Percentiles rank a stretch among this genome's conserved stretches.
phyloP scores from a whole-genome alignment of 1,139 yeast genomes.

The Candida mesenterica region DNA sequence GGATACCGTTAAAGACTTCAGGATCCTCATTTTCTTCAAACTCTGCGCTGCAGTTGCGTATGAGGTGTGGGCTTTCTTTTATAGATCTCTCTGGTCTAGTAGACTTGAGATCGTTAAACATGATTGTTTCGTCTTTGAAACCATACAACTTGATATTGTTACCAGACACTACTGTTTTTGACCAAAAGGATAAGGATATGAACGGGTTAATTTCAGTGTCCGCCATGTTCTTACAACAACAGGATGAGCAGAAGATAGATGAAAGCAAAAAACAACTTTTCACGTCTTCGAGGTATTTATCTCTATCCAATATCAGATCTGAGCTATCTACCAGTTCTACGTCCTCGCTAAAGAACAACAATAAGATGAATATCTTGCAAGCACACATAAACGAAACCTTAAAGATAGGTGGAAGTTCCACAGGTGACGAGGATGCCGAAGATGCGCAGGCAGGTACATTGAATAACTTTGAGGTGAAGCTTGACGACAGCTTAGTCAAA shows the following conservation, averaged over 20 bases:
- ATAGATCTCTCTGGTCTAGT: constrained; percentile 85
- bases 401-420: constrained; percentile 51
- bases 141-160: constrained; percentile 71
- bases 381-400: constrained; percentile 42
- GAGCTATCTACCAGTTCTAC: constrained; percentile 20
- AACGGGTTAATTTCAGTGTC: constrained; percentile 32
- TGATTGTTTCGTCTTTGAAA: constrained; percentile 75
- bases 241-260: constrained; percentile 23
- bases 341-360: constrained; percentile 5
- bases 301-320: constrained; percentile 35
- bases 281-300: constrained; percentile 31
- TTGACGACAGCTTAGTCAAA: constrained; percentile 66
- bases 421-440: constrained; percentile 14
- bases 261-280: constrained; percentile 24
- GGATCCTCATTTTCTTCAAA: constrained; percentile 16
- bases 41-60: constrained; percentile 36
- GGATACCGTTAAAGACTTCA: constrained; percentile 27
- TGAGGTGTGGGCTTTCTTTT: constrained; percentile 72
- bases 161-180: constrained; percentile 41
- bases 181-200: constrained; percentile 17
- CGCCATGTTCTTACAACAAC: constrained; percentile 33
- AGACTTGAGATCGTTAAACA: constrained; percentile 76
- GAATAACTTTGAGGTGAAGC: constrained; percentile 67
- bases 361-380: constrained; percentile 30
- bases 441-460: constrained; percentile 34